A percentile compares a stretch with the other conserved stretches of the same genome.
Conservation (phyloP, 2,329 filamentous ascomycete species). For the Diatrype stigma region DNA sequence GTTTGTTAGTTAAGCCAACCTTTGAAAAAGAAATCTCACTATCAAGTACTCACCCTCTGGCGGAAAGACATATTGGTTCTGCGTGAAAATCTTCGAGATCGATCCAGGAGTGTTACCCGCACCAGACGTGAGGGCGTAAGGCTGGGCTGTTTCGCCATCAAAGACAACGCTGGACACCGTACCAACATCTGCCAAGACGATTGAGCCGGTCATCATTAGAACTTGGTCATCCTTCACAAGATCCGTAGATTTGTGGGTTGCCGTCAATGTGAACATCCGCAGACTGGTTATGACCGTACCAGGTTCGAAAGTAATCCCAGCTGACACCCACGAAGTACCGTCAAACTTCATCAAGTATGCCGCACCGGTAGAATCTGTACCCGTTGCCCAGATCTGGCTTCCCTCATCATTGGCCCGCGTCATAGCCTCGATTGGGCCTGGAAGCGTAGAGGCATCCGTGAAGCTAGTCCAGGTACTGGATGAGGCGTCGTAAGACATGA, state of each 20-base stretch:
- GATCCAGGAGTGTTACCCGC: conserved; percentile 63
- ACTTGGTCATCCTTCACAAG: conserved; percentile 64
- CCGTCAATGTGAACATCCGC: conserved; percentile 71
- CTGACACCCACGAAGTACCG: conserved; percentile 64
- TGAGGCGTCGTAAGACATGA: conserved; percentile 71
- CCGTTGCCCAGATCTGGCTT: conserved; percentile 77
- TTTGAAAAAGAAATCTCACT: background rate
- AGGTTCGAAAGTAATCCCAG: conserved; percentile 58
- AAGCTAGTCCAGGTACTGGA: conserved; percentile 63
- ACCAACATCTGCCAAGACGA: conserved; percentile 72
- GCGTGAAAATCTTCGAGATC: conserved; percentile 77
- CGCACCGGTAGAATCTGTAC: conserved; percentile 57
- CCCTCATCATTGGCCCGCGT: conserved; percentile 68
- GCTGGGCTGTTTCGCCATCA: conserved; percentile 73
- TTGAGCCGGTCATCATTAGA: conserved; percentile 79
- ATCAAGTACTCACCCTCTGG: conserved; percentile 48
- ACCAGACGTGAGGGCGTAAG: conserved; percentile 75
- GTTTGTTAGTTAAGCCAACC: conserved; percentile 8
- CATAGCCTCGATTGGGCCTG: conserved; percentile 75
- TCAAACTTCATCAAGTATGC: conserved; percentile 81
- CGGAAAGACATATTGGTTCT: conserved; percentile 73
- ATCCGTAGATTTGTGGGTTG: conserved; percentile 60
- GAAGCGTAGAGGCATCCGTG: conserved; percentile 60
- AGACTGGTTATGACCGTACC: conserved; percentile 71
- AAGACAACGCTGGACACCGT: conserved; percentile 82